These are phyloP conservation scores for Neurospora sp. DNA, from an alignment of 495 filamentous ascomycete species.

Conservation along the genomic window DNA sequence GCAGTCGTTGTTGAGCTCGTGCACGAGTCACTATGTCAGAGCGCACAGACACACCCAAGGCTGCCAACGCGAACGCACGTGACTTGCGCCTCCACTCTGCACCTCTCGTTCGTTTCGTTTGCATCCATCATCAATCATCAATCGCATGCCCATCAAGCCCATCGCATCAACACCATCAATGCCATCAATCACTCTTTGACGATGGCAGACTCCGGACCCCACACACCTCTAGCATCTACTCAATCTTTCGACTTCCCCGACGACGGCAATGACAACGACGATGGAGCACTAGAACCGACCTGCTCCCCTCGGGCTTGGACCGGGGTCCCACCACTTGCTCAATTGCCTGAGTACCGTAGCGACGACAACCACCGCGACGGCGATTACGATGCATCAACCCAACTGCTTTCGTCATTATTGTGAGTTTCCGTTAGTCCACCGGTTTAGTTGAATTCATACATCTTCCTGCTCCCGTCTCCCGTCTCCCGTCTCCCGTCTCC, in stretches of 20 bases:
- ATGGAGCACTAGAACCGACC: no score
- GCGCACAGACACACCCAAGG: background rate
- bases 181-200: background rate
- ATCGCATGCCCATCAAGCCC: background rate
- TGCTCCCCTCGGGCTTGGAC: no score
- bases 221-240: background rate
- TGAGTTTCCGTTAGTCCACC: background rate
- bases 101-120: background rate
- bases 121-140: background rate
- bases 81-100: background rate
- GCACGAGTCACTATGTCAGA: no score
- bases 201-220: background rate
- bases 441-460: background rate
- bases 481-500: background rate
- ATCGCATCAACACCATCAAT: background rate
- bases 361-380: background rate
- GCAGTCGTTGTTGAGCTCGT: no score
- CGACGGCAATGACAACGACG: conserved; percentile 2
- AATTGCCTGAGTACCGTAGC: conserved; percentile 1
- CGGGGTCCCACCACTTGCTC: background rate
- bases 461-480: background rate
- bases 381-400: background rate
- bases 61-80: background rate
- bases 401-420: background rate
- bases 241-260: background rate